Conservation (phyloP, 352 stramenopile genomes). For the Globisporangium paddicum region DNA sequence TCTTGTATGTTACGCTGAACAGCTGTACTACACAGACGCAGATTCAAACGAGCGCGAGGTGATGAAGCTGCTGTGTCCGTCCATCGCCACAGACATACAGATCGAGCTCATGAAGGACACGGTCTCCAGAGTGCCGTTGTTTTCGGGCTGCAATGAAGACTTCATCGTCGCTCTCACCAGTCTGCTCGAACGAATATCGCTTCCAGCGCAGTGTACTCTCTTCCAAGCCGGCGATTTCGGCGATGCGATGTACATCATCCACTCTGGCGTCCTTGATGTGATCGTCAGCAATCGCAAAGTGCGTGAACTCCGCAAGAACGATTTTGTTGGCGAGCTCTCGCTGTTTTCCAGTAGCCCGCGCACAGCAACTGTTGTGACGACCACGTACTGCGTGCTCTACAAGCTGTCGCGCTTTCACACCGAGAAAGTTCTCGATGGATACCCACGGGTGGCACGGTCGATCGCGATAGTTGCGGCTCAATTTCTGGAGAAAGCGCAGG, state of each 20-base stretch:
- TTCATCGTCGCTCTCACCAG: slow-evolving; percentile 65
- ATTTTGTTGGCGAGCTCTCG: slow-evolving; percentile 70
- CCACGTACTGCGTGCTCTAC: slow-evolving; percentile 68
- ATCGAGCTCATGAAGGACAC: slow-evolving; percentile 56
- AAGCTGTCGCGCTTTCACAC: slow-evolving; percentile 61
- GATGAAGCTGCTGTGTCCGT: slow-evolving; percentile 62
- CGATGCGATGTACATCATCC: slow-evolving; percentile 76
- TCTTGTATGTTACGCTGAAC: slow-evolving; percentile 1
- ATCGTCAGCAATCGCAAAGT: slow-evolving; percentile 53
- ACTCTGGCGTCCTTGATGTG: slow-evolving; percentile 61
- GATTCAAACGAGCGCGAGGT: slow-evolving; percentile 71
- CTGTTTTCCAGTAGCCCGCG: slow-evolving; percentile 55
- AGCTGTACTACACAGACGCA: slow-evolving; percentile 64
- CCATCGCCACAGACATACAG: slow-evolving; percentile 73
- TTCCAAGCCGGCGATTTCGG: slow-evolving; percentile 53
- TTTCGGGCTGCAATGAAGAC: slow-evolving; percentile 42
- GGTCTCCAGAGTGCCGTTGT: slow-evolving; percentile 48
- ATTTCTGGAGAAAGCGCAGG: slow-evolving; percentile 12
- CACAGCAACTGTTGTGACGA: slow-evolving; percentile 50
- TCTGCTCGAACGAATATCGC: slow-evolving; percentile 52
- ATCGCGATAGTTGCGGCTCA: slow-evolving; percentile 23
- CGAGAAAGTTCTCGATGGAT: slow-evolving; percentile 45
- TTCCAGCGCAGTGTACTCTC: slow-evolving; percentile 50
- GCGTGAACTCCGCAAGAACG: slow-evolving; percentile 63
- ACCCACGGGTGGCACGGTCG: slow-evolving; percentile 31